Evolutionary conservation across 2,329 filamentous ascomycete genomes (phyloP).

Genomic region (Colletotrichum orbiculare): DNA sequence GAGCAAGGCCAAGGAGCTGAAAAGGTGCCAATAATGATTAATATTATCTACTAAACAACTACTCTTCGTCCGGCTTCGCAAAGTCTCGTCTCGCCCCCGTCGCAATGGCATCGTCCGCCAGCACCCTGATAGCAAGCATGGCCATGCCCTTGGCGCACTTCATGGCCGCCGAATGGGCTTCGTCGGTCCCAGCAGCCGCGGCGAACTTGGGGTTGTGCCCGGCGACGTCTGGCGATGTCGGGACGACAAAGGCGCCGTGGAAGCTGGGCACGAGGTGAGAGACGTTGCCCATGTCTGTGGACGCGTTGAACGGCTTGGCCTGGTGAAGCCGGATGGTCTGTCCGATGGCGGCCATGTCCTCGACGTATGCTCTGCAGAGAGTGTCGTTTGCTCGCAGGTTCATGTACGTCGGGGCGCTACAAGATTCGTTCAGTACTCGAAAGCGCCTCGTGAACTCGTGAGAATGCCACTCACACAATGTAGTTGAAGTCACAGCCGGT

Average conservation of each 20-base stretch:
- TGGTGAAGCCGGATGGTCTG: constrained; percentile 48
- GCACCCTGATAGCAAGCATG: constrained; percentile 46
- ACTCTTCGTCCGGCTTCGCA: constrained; percentile 6
- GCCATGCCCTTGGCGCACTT: constrained; percentile 59
- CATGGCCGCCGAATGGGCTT: constrained; percentile 52
- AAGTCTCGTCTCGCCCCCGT: constrained; percentile 20
- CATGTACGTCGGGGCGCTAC: constrained; percentile 52
- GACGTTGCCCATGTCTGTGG: constrained; percentile 65
- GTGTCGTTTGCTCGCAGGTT: constrained; percentile 58
- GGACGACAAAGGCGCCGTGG: constrained; percentile 60
- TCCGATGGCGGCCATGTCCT: constrained; percentile 54
- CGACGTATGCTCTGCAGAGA: constrained; percentile 55
- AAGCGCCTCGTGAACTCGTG: no score
- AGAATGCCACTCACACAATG: constrained; percentile 42
- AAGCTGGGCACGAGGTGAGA: constrained; percentile 58
- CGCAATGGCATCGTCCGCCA: constrained; percentile 39
- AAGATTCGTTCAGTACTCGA: neutral
- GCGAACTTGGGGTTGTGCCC: constrained; percentile 56
- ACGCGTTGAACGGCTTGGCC: constrained; percentile 51
- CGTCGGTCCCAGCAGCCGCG: constrained; percentile 53
- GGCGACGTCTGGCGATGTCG: constrained; percentile 47
- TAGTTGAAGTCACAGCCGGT: constrained; percentile 50
- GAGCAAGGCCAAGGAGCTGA: neutral
- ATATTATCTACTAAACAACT: neutral
- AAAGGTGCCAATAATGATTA: neutral